Conservation (phyloP, 2,329 filamentous ascomycete genomes). For the Cladosporium oxysporum region DNA sequence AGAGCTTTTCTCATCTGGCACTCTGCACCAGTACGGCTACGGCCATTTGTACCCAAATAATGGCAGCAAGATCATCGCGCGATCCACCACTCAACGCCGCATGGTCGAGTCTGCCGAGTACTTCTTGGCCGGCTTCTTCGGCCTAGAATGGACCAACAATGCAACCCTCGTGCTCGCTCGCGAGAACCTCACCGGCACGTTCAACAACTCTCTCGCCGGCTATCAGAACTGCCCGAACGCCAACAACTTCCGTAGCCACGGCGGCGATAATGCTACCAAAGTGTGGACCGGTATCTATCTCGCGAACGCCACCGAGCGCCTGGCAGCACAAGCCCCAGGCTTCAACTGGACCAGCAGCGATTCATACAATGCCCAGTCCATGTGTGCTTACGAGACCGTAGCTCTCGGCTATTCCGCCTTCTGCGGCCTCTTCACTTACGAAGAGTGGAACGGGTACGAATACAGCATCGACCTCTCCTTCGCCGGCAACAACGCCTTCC, state of each 20-base stretch:
- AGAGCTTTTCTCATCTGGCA: conserved; percentile 65
- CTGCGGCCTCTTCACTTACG: conserved; percentile 72
- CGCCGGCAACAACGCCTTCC: conserved; percentile 59
- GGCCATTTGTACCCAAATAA: conserved; percentile 68
- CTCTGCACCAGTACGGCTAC: conserved; percentile 73
- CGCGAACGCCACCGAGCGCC: conserved; percentile 61
- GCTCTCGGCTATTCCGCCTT: conserved; percentile 73
- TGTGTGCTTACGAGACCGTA: conserved; percentile 79
- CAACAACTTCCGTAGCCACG: conserved; percentile 47
- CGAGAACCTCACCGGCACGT: conserved; percentile 49
- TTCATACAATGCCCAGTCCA: conserved; percentile 66
- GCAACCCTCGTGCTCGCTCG: conserved; percentile 62
- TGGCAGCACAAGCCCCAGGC: conserved; percentile 47
- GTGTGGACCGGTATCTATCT: conserved; percentile 69
- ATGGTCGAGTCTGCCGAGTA: conserved; percentile 78
- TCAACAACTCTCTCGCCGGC: conserved; percentile 71
- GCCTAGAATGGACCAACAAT: conserved; percentile 66
- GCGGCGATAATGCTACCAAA: conserved; percentile 55
- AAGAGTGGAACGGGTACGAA: conserved; percentile 72
- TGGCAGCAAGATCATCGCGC: conserved; percentile 68
- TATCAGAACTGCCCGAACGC: conserved; percentile 67
- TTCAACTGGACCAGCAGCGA: conserved; percentile 65
- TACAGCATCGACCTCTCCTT: conserved; percentile 71
- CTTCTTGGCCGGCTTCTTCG: conserved; percentile 78
- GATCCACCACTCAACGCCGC: conserved; percentile 74